Conservation (phyloP, 495 filamentous ascomycete species). For the Pseudevernia furfuracea region DNA sequence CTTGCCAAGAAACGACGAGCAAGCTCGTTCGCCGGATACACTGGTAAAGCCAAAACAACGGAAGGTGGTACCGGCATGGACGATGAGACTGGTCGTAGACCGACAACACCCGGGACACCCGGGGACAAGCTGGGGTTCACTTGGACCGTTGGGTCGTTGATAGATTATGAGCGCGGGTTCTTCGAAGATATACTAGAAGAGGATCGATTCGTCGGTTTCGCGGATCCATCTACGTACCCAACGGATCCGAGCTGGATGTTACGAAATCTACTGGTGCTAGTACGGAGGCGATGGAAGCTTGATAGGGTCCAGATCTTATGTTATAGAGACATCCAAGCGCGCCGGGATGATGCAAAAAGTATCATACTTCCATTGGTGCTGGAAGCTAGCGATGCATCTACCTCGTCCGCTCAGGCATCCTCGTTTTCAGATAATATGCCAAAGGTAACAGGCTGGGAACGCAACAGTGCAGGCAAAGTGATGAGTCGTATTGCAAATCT, state of each 20-base stretch:
- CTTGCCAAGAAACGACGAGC: conserved; percentile 63
- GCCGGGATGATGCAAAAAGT: conserved; percentile 70
- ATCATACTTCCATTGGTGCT: conserved; percentile 63
- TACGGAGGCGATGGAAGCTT: conserved; percentile 74
- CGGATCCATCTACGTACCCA: conserved; percentile 84
- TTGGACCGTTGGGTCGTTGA: conserved; percentile 70
- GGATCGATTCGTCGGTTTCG: conserved; percentile 77
- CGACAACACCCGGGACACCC: conserved; percentile 34
- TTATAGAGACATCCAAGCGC: conserved; percentile 73
- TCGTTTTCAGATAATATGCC: conserved; percentile 46
- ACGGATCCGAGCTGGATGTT: conserved; percentile 87
- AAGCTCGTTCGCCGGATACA: conserved; percentile 3
- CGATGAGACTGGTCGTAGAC: conserved; percentile 26
- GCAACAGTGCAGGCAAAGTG: conserved; percentile 66
- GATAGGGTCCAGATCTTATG: conserved; percentile 77
- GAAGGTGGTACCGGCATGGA: conserved; percentile 22
- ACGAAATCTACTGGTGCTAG: conserved; percentile 77
- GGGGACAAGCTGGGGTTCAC: conserved; percentile 46
- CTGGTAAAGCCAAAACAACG: conserved; percentile 1
- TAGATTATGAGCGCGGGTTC: conserved; percentile 78
- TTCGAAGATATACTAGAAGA: conserved; percentile 60
- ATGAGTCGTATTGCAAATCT: conserved; percentile 69
- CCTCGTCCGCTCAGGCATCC: not conserved
- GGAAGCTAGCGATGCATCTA: conserved; percentile 31
- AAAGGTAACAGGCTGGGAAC: conserved; percentile 92